phyloP scores from a whole-genome alignment of 2,329 filamentous ascomycete species.

The Rutstroemia sp. region DNA sequence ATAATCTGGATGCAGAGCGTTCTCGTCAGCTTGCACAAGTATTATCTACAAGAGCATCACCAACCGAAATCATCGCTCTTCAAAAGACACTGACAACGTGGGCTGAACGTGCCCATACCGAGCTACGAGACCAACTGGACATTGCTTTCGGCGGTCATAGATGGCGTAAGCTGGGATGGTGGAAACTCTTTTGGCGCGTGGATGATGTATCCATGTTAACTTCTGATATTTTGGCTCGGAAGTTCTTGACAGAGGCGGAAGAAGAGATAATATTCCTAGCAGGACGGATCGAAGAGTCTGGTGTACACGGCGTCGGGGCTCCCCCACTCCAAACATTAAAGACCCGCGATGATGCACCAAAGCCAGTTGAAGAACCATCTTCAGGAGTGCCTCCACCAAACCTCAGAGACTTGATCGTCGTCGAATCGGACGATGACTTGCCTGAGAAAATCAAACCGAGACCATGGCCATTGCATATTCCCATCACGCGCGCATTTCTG shows the following conservation, averaged over 20 bases:
- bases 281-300: conserved; percentile 64
- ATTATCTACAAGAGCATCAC: conserved; percentile 26
- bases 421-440: conserved; percentile 17
- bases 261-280: conserved; percentile 75
- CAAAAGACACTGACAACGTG: conserved; percentile 56
- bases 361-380: conserved; percentile 8
- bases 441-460: conserved; percentile 12
- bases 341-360: conserved; percentile 22
- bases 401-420: conserved; percentile 17
- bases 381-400: conserved; percentile 13
- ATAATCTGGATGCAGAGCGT: conserved; percentile 44
- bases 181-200: conserved; percentile 91
- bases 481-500: conserved; percentile 60
- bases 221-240: conserved; percentile 66
- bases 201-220: conserved; percentile 85
- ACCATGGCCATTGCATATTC: conserved; percentile 67
- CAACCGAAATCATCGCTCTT: conserved; percentile 40
- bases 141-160: conserved; percentile 65
- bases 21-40: conserved; percentile 28
- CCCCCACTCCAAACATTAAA: neutral
- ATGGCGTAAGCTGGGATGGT: conserved; percentile 83
- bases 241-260: conserved; percentile 73
- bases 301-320: conserved; percentile 31
- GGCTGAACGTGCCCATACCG: conserved; percentile 74
- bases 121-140: conserved; percentile 74